Evolutionary conservation across 208 protist genomes (phyloP).

Genomic region (Crithidia sp.): DNA sequence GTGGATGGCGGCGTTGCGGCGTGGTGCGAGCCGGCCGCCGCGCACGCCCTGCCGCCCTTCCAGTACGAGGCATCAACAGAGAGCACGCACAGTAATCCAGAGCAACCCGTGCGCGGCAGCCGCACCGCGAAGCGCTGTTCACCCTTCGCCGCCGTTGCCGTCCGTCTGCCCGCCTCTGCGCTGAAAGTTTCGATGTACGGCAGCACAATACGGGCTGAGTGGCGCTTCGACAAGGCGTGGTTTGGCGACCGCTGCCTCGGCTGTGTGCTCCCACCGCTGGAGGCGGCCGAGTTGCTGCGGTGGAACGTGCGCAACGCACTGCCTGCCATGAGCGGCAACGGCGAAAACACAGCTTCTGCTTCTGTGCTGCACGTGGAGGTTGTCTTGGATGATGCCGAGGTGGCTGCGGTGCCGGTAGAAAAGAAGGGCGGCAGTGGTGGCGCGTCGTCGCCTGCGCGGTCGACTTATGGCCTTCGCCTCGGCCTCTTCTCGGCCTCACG

Average conservation of each 20-base stretch:
- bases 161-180: conserved; percentile 13
- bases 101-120: neutral
- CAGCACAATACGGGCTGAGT: conserved; percentile 21
- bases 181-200: conserved; percentile 21
- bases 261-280: conserved; percentile 39
- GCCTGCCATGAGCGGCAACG: conserved; percentile 2
- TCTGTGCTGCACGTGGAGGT: conserved; percentile 21
- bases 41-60: conserved; percentile 38
- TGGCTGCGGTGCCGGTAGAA: neutral
- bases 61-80: conserved; percentile 21
- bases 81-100: neutral
- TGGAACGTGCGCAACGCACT: conserved; percentile 37
- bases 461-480: conserved; percentile 16
- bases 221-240: conserved; percentile 55
- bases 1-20: neutral
- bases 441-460: too few relatives aligned
- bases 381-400: conserved; percentile 4
- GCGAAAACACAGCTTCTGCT: neutral
- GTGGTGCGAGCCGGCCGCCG: conserved; percentile 41
- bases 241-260: conserved; percentile 61
- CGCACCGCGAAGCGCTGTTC: neutral
- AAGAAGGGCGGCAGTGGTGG: neutral
- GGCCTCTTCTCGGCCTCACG: conserved; percentile 15
- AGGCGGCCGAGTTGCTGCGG: conserved; percentile 43
- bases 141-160: conserved; percentile 12